Evolutionary conservation across 2,329 filamentous ascomycete species (phyloP).

Genomic region (Scedosporium minutisporum): DNA sequence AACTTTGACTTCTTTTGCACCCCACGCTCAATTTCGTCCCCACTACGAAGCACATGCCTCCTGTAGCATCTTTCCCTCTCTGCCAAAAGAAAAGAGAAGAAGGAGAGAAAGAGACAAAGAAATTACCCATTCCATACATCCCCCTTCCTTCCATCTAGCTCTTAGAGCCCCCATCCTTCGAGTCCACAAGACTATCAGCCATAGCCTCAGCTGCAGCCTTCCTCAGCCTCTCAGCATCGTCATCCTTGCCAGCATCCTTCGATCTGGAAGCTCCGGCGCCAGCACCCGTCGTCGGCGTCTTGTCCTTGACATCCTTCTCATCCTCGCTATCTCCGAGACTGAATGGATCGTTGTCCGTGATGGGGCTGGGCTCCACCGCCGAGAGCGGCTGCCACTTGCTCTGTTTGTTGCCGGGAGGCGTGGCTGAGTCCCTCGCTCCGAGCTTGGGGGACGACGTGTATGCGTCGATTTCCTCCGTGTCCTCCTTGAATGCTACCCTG

Average conservation of each 20-base stretch:
- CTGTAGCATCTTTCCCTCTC: background rate
- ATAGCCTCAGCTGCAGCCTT: slow-evolving; percentile 55
- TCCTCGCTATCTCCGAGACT: slow-evolving; percentile 93
- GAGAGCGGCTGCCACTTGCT: slow-evolving; percentile 98
- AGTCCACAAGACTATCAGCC: slow-evolving; percentile 43
- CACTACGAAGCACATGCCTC: background rate
- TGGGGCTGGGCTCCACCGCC: slow-evolving; percentile 68
- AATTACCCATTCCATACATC: background rate
- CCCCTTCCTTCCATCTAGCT: slow-evolving; percentile 12
- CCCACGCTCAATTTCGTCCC: background rate
- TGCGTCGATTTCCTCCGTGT: slow-evolving; percentile 68
- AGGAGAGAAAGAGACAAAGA: background rate
- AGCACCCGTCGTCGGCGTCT: slow-evolving; percentile 20
- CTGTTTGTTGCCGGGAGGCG: slow-evolving; percentile 46
- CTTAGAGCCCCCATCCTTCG: slow-evolving; percentile 22
- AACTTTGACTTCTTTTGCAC: background rate
- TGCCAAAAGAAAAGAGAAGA: background rate
- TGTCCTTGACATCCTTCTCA: slow-evolving; percentile 57
- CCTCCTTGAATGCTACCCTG: slow-evolving; percentile 49
- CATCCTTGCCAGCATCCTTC: slow-evolving; percentile 37
- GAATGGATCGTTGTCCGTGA: slow-evolving; percentile 89
- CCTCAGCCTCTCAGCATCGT: slow-evolving; percentile 54
- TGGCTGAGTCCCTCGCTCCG: slow-evolving; percentile 37
- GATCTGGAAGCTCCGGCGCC: slow-evolving; percentile 37
- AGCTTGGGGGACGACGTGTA: slow-evolving; percentile 57